Conservation (phyloP, 2,329 filamentous ascomycete genomes). For the Fusarium sp. region DNA sequence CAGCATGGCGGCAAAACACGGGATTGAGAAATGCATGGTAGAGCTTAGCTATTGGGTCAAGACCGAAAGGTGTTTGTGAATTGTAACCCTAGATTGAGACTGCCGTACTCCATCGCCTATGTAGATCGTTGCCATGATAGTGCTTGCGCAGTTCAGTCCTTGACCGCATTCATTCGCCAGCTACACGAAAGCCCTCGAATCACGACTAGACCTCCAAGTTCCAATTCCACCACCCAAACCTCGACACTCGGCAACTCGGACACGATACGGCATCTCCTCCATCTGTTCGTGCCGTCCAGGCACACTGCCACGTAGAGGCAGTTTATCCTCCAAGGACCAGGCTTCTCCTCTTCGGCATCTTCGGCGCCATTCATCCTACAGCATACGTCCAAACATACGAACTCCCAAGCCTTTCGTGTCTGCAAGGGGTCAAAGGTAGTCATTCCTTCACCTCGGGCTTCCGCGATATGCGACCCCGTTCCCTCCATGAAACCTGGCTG, state of each 20-base stretch:
- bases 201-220: background rate
- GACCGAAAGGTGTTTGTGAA: background rate
- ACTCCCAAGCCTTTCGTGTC: background rate
- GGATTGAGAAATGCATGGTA: background rate
- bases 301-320: background rate
- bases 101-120: background rate
- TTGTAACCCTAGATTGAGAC: background rate
- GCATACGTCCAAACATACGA: background rate
- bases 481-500: conserved; percentile 6
- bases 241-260: background rate
- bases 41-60: background rate
- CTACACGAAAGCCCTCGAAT: background rate
- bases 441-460: background rate
- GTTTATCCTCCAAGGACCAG: background rate
- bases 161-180: background rate
- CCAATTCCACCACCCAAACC: background rate
- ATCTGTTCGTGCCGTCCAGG: background rate
- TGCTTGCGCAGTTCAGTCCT: background rate
- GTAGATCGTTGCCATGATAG: background rate
- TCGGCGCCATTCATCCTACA: background rate
- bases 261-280: background rate
- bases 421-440: background rate
- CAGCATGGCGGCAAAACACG: background rate
- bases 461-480: conserved; percentile 8
- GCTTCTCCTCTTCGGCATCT: background rate